phyloP scores from a whole-genome alignment of 805 yeast species.

The Novakomyces olei region DNA sequence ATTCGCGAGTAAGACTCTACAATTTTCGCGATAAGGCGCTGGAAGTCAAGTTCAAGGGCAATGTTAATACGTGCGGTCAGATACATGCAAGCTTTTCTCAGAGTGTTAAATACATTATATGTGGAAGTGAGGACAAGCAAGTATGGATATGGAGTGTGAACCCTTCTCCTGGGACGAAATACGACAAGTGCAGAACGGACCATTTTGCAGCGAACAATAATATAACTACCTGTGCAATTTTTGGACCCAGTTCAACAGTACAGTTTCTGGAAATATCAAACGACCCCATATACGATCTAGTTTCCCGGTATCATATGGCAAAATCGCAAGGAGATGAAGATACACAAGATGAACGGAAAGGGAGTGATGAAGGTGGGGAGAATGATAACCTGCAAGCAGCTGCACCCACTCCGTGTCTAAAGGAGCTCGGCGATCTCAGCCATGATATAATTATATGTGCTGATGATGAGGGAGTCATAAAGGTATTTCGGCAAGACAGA shows the following conservation, averaged over 20 bases:
- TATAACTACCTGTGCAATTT: conserved; percentile 48
- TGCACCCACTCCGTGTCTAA: conserved; percentile 4
- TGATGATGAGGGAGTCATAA: conserved; percentile 47
- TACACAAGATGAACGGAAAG: conserved; percentile 5
- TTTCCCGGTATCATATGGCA: no score
- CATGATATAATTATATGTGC: conserved; percentile 44
- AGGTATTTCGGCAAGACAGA: conserved; percentile 64
- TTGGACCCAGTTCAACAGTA: conserved; percentile 54
- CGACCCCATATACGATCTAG: conserved; percentile 67
- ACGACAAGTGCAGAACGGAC: conserved; percentile 10
- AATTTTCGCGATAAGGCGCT: conserved; percentile 31
- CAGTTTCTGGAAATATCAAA: conserved; percentile 47
- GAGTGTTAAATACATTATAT: conserved; percentile 33
- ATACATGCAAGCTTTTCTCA: conserved; percentile 44
- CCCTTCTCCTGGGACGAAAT: conserved; percentile 9
- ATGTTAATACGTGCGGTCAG: conserved; percentile 46
- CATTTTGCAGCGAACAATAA: conserved; percentile 44
- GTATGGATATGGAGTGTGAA: conserved; percentile 53
- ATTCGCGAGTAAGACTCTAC: conserved; percentile 51
- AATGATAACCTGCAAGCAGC: neutral
- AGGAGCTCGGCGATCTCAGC: conserved; percentile 7
- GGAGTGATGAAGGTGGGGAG: neutral
- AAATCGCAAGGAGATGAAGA: conserved; percentile 17
- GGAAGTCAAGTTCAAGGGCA: conserved; percentile 52
- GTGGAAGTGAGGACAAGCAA: conserved; percentile 79